Evolutionary conservation across 495 filamentous ascomycete genomes (phyloP), one percentile per base, ranked within the genome.

Genomic region (Annulohypoxylon maeteangense): DNA sequence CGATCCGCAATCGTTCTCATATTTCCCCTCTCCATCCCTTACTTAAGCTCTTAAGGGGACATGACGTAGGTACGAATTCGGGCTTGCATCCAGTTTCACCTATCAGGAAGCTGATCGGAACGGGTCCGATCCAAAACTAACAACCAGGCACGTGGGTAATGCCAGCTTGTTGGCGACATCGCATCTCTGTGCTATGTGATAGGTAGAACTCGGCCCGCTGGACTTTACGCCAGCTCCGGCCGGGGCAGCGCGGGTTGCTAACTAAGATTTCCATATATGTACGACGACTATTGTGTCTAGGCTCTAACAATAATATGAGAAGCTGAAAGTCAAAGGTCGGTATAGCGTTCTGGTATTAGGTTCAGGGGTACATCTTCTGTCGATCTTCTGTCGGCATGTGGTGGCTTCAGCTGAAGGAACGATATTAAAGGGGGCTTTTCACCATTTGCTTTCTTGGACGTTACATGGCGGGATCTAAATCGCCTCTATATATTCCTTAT

Each of bases 151-250:
- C 62, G 65, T 69, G 65, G 70, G 16, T 23, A 23, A 50, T 53
- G 25, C 29, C 36, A 31, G 67, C 53, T 54, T 18, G 62, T 58
- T 58, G 61, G 65, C 32, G 32, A 53, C 12, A 50, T 47, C 32
- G 48, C 45, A 56, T 72, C 69, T 64, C 12, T 64, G 59, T 67
- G 64, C 20, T 63, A 60, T 62, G 59, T 64, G 64, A 72, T 64
- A 72, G 63, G 64, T 53, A 67, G 59, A 47, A 29, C n/a, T 45
- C 38, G 59, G 45, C n/a, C 69, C 32, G 54, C 53, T 60, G 44
- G 59, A n/a, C 29, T 44, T 32, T 54, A 25, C 47, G 40, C 27
- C 18, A 56, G 44, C 55, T 58, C 34, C 55, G 55, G 55, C 32
- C 32, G 54, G 50, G 32, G 34, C 32, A 36, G 20, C 8, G 11